Conservation (phyloP, 176 grass and related monocot genomes). For the Oryza coarctata region DNA sequence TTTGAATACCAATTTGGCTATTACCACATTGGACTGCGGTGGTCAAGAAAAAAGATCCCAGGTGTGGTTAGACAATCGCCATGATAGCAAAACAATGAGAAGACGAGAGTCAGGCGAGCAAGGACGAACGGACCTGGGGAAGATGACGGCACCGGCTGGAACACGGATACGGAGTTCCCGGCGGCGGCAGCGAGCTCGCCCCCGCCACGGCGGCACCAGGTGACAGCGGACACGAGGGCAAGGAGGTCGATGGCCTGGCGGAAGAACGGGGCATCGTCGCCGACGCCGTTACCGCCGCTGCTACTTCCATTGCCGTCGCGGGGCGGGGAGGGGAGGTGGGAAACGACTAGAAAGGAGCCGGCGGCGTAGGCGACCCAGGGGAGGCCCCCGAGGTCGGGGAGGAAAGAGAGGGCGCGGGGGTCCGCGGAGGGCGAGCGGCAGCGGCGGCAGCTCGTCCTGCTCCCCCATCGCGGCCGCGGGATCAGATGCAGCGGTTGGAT, state of each 20-base stretch:
- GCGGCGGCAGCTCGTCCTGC: constrained; percentile 23
- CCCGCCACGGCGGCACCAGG: constrained; percentile 61
- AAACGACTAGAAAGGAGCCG: constrained; percentile 61
- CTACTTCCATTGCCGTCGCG: background rate
- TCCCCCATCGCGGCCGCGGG: constrained; percentile 26
- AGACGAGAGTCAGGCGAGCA: background rate
- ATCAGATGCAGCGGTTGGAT: background rate
- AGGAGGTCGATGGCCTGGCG: constrained; percentile 75
- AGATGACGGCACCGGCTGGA: constrained; percentile 47
- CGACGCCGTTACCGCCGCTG: background rate
- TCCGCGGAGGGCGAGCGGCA: constrained; percentile 65
- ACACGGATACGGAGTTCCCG: constrained; percentile 50
- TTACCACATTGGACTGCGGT: no score
- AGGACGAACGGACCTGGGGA: constrained; percentile 42
- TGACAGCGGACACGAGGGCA: constrained; percentile 51
- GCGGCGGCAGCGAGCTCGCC: constrained; percentile 62
- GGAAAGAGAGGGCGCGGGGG: constrained; percentile 62
- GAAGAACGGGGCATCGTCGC: constrained; percentile 50
- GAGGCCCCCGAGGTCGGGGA: constrained; percentile 69
- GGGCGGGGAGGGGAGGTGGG: constrained; percentile 65
- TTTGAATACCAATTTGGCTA: no score
- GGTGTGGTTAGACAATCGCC: no score
- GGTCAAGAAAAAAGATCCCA: no score
- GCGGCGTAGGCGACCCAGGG: constrained; percentile 86
- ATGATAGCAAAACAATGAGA: constrained; percentile 21